Base-by-base conservation (phyloP, 495 filamentous ascomycete genomes). In the Penicillium pancosmium region DNA sequence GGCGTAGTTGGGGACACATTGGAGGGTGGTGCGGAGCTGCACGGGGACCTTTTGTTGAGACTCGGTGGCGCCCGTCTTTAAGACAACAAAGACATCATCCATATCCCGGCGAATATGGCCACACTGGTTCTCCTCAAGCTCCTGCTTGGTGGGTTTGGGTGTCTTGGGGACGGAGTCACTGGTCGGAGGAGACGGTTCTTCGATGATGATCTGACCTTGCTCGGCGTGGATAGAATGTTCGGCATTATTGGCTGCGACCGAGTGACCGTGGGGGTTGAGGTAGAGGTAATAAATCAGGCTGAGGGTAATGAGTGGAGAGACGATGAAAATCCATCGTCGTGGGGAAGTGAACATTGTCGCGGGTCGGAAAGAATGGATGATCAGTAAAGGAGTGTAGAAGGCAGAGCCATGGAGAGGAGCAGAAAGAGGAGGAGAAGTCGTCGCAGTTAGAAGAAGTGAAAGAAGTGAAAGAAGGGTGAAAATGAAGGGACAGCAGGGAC, bases 31-130 rank as follows among this genome's bases (percentile, higher is more conserved):
- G 41, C 64, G 58, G 34, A 81, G 41, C 50, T 81, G 77, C 23
- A 76, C 61, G 21, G 74, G 73, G 9, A 76, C 58, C 50, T 76
- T 79, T 33, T 72, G 59, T 6, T 67, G 62, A 8, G 69, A 60
- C 55, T 78, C 78, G 7, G 72, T 77, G 2, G 72, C 75, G 40
- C 78, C 73, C 1, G 76, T 81, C 60, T 80, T 80, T 49, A 80
- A 49, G 35, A 79, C 60, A 1, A 79, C 72, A 48, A 78, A 68
- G 27, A 79, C 61, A 47, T 76, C 64, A n/a, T 75, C 66, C 62
- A 76, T 65, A 7, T 63, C 59, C 5, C 50, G 63, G 5, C 52
- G 55, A 9, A 68, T 15, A 10, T 59, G 59, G 11, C 59, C 66
- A 34, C 68, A 70, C 43, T 43, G 56, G 4, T 65, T 55, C 36